Percentiles rank a stretch among this genome's conserved stretches.
Conservation (phyloP, 1,139 yeast species). For the Blastobotrys buckinghamii region DNA sequence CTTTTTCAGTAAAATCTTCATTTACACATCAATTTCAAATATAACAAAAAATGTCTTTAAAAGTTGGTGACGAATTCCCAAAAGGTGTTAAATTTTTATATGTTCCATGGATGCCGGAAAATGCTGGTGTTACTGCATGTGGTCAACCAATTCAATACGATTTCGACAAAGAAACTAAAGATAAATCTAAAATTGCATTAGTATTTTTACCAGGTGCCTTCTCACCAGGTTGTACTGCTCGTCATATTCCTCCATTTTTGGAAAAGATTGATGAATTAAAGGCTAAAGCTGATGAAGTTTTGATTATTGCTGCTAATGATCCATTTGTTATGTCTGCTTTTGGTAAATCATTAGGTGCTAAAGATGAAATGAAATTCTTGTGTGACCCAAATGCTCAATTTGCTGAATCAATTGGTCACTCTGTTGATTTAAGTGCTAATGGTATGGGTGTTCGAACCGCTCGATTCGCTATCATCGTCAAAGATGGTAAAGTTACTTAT, state of each 20-base stretch:
- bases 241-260: slow-evolving; percentile 75
- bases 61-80: slow-evolving; percentile 13
- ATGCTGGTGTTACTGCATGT: slow-evolving; percentile 44
- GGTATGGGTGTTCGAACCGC: slow-evolving; percentile 64
- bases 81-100: slow-evolving; percentile 46
- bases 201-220: slow-evolving; percentile 90
- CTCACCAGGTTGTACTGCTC: slow-evolving; percentile 81
- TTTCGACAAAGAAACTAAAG: slow-evolving; percentile 43
- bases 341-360: slow-evolving; percentile 65
- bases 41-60: slow-evolving; percentile 2
- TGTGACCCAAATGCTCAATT: slow-evolving; percentile 65
- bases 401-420: slow-evolving; percentile 56
- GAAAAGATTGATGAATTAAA: slow-evolving; percentile 48
- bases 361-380: slow-evolving; percentile 52
- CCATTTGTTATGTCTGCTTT: slow-evolving; percentile 76
- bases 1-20: background rate
- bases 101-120: slow-evolving; percentile 48
- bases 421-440: slow-evolving; percentile 46
- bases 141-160: slow-evolving; percentile 49
- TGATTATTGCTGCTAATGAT: slow-evolving; percentile 73
- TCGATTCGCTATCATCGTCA: slow-evolving; percentile 67
- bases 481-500: slow-evolving; percentile 58
- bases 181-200: slow-evolving; percentile 51
- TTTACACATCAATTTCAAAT: background rate
- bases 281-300: slow-evolving; percentile 63